These are phyloP conservation scores for Coniochaeta sp. DNA, from an alignment of 2,329 filamentous ascomycete genomes.

Conservation along the genomic window DNA sequence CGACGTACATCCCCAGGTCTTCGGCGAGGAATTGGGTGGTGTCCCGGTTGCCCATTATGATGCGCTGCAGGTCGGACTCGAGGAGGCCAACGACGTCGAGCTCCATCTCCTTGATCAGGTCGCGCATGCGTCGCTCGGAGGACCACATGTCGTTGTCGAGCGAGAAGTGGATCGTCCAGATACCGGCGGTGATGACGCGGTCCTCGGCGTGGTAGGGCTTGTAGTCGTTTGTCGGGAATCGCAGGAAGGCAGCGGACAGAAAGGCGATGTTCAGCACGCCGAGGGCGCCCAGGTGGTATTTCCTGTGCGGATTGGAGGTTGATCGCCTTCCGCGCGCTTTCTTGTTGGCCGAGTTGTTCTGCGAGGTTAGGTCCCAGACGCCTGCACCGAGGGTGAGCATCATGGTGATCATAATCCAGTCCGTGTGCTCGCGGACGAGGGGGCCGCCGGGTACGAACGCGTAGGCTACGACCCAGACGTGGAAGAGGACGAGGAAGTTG, in stretches of 20 bases:
- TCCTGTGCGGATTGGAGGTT: constrained; percentile 31
- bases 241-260: constrained; percentile 72
- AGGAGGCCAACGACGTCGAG: constrained; percentile 95
- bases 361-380: constrained; percentile 62
- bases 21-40: constrained; percentile 92
- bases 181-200: constrained; percentile 85
- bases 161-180: constrained; percentile 98
- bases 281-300: constrained; percentile 51
- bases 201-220: constrained; percentile 81
- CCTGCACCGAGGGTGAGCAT: constrained; percentile 82
- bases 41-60: constrained; percentile 99
- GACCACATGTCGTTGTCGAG: constrained; percentile 99
- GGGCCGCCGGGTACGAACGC: constrained; percentile 95
- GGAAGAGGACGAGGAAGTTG: constrained; percentile 92
- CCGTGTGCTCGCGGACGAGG: constrained; percentile 85
- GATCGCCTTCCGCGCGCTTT: constrained; percentile 32
- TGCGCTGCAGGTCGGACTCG: constrained; percentile 87
- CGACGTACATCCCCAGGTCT: constrained; percentile 97
- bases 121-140: constrained; percentile 86
- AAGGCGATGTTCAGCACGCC: constrained; percentile 74
- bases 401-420: constrained; percentile 86
- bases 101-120: constrained; percentile 88
- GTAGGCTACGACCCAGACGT: constrained; percentile 97
- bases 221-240: constrained; percentile 91
- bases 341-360: constrained; percentile 31